Evolutionary conservation across 2,329 filamentous ascomycete species (phyloP), one percentile per base, ranked within the genome.

Genomic region (Leptoxyphium fumago): DNA sequence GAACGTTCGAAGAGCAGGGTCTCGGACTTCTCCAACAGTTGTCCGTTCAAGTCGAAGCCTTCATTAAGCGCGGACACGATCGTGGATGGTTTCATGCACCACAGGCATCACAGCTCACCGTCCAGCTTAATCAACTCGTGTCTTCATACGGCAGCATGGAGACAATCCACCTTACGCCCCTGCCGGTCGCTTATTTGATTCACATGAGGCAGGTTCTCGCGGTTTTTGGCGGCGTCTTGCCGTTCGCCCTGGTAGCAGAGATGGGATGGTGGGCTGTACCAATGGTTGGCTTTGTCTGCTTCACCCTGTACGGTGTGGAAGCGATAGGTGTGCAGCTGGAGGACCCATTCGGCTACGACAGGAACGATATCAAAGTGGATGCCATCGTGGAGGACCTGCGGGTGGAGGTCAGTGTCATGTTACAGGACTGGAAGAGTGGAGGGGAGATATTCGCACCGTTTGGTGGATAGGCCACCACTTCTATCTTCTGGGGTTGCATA

Each of bases 291-390:
- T 67, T 80, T 10, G 70, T 80, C 4, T 70, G 72, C 2, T 80
- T 81, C 52, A 80, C 77, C 0, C 62, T 80, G 2, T 80, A 81
- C 47, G 75, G 75, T 0, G 78, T 78, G 21, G 74, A 78, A 47
- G 76, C 74, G 1, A 80, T 80, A 44, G 77, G 75, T 10, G 70
- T 68, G 2, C 76, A 79, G 57, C 63, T 80, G 1, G 77, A 81
- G 55, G 77, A 81, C 55, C 77, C 77, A 1, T 80, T 81, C 55
- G 77, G 77, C 2, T 77, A 77, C 45, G 77, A 78, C 50, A 69
- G 72, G 53, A 79, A 78, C 45, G 77, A 80, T 55, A 80, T 81
- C 60, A 79, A 79, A 55, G 77, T 80, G 70, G 77, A 80, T 56
- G 75, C 74, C 2, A 73, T 80, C 41, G 72, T 75, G 2, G 75